Base-by-base conservation (phyloP, 169 alveolate genomes). In the Cryptosporidium muris region DNA sequence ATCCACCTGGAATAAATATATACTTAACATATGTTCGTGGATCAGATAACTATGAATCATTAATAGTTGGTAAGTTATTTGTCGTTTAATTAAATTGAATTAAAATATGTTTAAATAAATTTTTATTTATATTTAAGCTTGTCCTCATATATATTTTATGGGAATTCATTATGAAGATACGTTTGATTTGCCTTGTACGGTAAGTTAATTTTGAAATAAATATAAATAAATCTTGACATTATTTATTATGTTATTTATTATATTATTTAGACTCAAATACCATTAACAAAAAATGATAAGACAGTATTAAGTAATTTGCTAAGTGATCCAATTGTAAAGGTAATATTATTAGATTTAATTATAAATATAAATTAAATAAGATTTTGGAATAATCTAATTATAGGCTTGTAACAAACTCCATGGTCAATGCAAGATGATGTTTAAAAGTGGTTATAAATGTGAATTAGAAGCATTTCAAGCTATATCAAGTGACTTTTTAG, bases 401-500 rank as follows among this genome's bases (percentile, higher is more conserved):
- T 34, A 74, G 85, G 68, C 54, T 51, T 74, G 85, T 58, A 38
- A 60, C 14, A 4, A n/a, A n/a, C 60, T 74, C 7, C 52, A 43
- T 25, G 16, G 11, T 11, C 85, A 74, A 16, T 74, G 85, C 25
- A 25, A 45, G 42, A 4, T 42, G 12, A 74, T 74, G 85, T 12
- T 58, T 43, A 49, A 53, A n/a, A 4, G 34, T n/a, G 51, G 37
- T 60, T 74, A n/a, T 16, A 74, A 74, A 42, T 74, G 85, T 62
- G 85, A 74, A 54, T 37, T 74, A 48, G 85, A 74, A 36, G 85
- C 85, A 2, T 74, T 74, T 64, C 85, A 74, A 62, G 38, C 85
- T 16, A 74, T 74, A 58, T 74, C 85, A 16, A 74, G 85, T 7
- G 85, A 74, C 62, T 74, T 58, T 45, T 74, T 74, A 36, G 62